Evolutionary conservation across 164 flowering plant species (phyloP), one percentile per base, ranked within the genome.

Genomic region (Vitis amurensis): DNA sequence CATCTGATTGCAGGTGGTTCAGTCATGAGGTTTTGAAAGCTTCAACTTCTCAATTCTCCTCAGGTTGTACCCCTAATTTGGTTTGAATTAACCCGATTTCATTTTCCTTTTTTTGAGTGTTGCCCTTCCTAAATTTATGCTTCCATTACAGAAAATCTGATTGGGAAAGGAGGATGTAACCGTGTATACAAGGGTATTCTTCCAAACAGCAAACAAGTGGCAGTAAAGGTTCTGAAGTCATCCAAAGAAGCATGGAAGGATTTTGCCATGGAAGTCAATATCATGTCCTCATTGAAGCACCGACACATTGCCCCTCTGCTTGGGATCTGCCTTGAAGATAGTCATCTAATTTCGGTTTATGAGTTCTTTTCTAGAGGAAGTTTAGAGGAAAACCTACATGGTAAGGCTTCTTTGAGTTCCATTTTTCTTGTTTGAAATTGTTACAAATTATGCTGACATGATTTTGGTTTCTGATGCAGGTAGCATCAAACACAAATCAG

Each of bases 91-190:
- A 57, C 27, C 10, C 3, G 0, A 30, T 27, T 44, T 56, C 55
- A 29, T 17, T 37, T 37, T 37, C 44, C 44, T 37, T 37, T 37
- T 31, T 6, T 37, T 37, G 44, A 37, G 6, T 37, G 7, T 37
- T 4, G 44, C 4, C 7, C 7, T 37, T 37, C 44, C 44, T 37
- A 37, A 37, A 6, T 37, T 37, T 37, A 37, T 37, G 44, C 4
- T 59, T 68, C 51, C 5, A 19, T 10, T 47, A 73, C 89, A 95
- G 99, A 79, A 14, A 89, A 87, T 68, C 51, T 95, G 67, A 91
- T 91, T 14, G 98, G 97, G 37, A 86, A 83, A 76, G 98, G 99
- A 73, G 98, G 97, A 10, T 81, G 85, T 67, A 88, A 88, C 70
- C 69, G 72, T 15, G 98, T 95, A 9, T 95, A 90, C 81, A 90